Evolutionary conservation across 108 stramenopile species (phyloP).

Genomic region (Skeletonema grethae): DNA sequence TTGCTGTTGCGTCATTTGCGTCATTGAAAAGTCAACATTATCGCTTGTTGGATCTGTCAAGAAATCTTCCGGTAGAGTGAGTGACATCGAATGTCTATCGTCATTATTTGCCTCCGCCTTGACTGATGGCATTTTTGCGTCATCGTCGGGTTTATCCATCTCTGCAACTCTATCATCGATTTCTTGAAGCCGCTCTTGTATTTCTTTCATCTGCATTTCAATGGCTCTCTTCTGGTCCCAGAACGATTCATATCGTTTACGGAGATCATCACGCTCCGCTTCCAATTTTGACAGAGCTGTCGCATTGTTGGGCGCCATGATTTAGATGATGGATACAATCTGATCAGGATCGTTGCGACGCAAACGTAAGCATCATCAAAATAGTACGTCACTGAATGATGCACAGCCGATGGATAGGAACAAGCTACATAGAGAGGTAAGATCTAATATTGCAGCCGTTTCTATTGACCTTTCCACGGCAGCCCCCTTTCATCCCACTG

Average conservation of each 20-base stretch:
- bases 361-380: not conserved
- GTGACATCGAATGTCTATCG: not conserved
- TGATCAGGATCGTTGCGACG: not conserved
- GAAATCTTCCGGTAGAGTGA: slow-evolving; percentile 41
- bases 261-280: slow-evolving; percentile 20
- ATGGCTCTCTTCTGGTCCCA: slow-evolving; percentile 42
- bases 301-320: not conserved
- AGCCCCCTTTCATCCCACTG: too few species aligned
- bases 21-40: not conserved
- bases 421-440: too few species aligned
- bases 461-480: too few species aligned
- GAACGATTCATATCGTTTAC: slow-evolving; percentile 4
- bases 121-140: not conserved
- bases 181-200: slow-evolving; percentile 51
- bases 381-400: too few species aligned
- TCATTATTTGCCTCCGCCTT: not conserved
- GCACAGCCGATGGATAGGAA: too few species aligned
- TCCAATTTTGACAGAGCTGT: not conserved
- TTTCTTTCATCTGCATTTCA: slow-evolving; percentile 42
- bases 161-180: slow-evolving; percentile 70
- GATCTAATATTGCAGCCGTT: too few species aligned
- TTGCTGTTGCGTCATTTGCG: slow-evolving; percentile 9
- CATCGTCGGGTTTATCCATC: slow-evolving; percentile 35
- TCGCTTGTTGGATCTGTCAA: slow-evolving; percentile 6
- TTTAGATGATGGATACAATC: not conserved